Evolutionary conservation across 805 yeast species (phyloP).

Genomic region (Hanseniaspora pseudoguilliermondii): DNA sequence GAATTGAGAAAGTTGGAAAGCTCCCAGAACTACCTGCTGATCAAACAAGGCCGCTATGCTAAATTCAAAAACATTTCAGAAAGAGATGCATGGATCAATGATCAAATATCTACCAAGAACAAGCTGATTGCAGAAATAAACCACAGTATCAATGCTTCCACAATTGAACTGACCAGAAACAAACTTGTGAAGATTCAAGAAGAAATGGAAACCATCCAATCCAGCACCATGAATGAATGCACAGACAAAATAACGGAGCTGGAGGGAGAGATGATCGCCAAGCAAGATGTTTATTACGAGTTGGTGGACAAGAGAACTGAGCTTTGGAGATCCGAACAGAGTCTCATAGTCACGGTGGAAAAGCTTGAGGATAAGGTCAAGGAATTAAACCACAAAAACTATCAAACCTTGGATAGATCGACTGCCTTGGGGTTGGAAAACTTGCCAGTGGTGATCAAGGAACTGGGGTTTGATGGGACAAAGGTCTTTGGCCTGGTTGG

Average conservation of each 20-base stretch:
- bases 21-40: conserved; percentile 46
- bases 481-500: conserved; percentile 78
- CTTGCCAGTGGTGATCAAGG: conserved; percentile 48
- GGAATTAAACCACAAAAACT: conserved; percentile 45
- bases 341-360: conserved; percentile 42
- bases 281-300: conserved; percentile 32
- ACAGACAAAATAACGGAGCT: conserved; percentile 28
- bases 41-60: conserved; percentile 59
- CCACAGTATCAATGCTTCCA: conserved; percentile 21
- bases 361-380: conserved; percentile 43
- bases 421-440: conserved; percentile 58
- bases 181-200: conserved; percentile 4
- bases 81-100: conserved; percentile 54
- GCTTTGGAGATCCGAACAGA: conserved; percentile 70
- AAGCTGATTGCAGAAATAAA: conserved; percentile 23
- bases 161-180: conserved; percentile 15
- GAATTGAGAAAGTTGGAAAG: conserved; percentile 34
- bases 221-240: conserved; percentile 27
- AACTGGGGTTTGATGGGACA: conserved; percentile 39
- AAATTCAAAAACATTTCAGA: conserved; percentile 44
- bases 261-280: conserved; percentile 26
- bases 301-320: conserved; percentile 55
- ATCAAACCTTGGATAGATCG: conserved; percentile 63
- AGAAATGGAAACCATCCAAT: conserved; percentile 21
- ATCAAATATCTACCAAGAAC: conserved; percentile 35